Evolutionary conservation across 371 early-diverging fungal species (phyloP), one percentile per base, ranked within the genome.

Genomic region (Massospora cicadina): DNA sequence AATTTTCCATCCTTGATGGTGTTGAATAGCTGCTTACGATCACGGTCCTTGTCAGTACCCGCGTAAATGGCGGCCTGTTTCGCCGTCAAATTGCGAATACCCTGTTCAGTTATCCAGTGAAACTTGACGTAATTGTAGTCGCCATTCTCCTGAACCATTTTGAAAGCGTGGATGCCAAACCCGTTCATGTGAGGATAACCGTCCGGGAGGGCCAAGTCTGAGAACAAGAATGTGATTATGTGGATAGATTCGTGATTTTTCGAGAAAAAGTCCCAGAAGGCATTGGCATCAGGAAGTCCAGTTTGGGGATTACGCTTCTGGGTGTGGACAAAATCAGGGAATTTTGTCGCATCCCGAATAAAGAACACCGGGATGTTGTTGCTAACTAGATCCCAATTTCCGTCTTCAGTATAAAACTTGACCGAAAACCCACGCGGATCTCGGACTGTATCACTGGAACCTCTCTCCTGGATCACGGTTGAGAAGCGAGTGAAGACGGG

Each of bases 391-490:
- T 83, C 83, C 82, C 80, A 83, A 74, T 81, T 83, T 58, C 82
- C 84, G 63, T 83, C 83, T 69, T 81, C 82, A 25, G 84, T 83
- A 71, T 83, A 83, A 71, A 83, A 81, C 76, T 83, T 83, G 73
- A 83, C 72, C 29, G 84, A 78, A 64, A 83, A 83, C 3, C 84
- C 84, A 56, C 84, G 78, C 17, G 79, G 80, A 55, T 83, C 84
- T 53, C 84, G 74, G 27, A 75, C 80, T 1, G 81, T 74, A 59
- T 83, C 84, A 55, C 75, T 72, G 1, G 76, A 72, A 17, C 84
- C 84, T 55, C 65, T 68, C 72, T 81, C 82, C 33, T 84, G 84
- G 54, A 79, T 79, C 58, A 83, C 84, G 17, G 81, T 81, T n/a
- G 84, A 83, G 71, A 83, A 83, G 28, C 84, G 78, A 21, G 76